Percentiles rank a stretch among this genome's conserved stretches.
Evolutionary conservation across 495 filamentous ascomycete genomes (phyloP).

Genomic region (Apodospora peruviana): DNA sequence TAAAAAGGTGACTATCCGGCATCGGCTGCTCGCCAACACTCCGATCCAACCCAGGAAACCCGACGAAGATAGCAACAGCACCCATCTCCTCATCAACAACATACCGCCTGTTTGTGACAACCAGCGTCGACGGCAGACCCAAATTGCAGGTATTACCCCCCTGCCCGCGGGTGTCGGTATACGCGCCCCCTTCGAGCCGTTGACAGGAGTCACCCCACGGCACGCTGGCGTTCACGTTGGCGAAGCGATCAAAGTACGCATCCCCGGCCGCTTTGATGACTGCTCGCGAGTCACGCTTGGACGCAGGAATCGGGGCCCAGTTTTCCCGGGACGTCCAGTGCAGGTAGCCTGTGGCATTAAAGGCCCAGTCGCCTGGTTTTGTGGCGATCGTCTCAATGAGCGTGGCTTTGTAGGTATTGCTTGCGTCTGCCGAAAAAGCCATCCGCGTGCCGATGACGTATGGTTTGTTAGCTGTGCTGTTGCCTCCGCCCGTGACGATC

Average conservation of each 20-base stretch:
- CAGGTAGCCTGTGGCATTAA: slow-evolving; percentile 42
- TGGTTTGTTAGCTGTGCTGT: slow-evolving; percentile 31
- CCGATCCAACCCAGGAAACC: slow-evolving; percentile 26
- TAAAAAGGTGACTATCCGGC: slow-evolving; percentile 46
- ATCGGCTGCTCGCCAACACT: slow-evolving; percentile 8
- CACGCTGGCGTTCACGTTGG: slow-evolving; percentile 33
- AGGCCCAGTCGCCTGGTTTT: slow-evolving; percentile 39
- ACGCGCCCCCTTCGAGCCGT: slow-evolving; percentile 39
- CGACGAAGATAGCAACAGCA: slow-evolving; percentile 37
- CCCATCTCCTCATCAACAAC: slow-evolving; percentile 46
- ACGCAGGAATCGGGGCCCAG: slow-evolving; percentile 39
- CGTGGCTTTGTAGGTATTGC: slow-evolving; percentile 19
- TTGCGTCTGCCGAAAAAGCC: slow-evolving; percentile 24
- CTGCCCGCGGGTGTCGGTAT: slow-evolving; percentile 27
- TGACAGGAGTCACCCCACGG: slow-evolving; percentile 44
- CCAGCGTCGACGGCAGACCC: slow-evolving; percentile 30
- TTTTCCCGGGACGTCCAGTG: slow-evolving; percentile 27
- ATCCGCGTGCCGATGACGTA: slow-evolving; percentile 46
- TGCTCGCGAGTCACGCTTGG: slow-evolving; percentile 31
- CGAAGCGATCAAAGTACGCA: slow-evolving; percentile 42
- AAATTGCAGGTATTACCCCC: slow-evolving; percentile 29
- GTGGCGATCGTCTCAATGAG: slow-evolving; percentile 39
- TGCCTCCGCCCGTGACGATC: slow-evolving; percentile 35
- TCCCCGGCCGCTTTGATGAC: slow-evolving; percentile 42
- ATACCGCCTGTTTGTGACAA: slow-evolving; percentile 36